These are phyloP conservation scores for Proliferodiscus dingleyae DNA, from an alignment of 2,329 filamentous ascomycete genomes.

Conservation along the genomic window DNA sequence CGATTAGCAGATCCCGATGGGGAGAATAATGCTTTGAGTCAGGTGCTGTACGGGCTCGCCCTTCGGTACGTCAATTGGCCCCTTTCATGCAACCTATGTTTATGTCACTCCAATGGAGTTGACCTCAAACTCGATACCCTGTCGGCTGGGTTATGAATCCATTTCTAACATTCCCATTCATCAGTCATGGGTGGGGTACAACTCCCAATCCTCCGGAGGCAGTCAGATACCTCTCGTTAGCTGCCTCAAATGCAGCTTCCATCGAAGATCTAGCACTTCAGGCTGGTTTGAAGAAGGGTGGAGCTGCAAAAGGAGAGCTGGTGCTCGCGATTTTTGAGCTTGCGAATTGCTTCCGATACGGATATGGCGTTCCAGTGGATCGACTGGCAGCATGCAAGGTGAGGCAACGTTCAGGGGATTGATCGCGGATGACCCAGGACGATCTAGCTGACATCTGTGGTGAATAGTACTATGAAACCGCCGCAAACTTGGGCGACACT, in stretches of 20 bases:
- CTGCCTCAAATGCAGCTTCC: conserved; percentile 82
- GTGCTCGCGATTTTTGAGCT: conserved; percentile 95
- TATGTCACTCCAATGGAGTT: conserved; percentile 6
- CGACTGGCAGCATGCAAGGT: conserved; percentile 75
- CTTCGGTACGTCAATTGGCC: conserved; percentile 57
- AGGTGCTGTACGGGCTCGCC: conserved; percentile 92
- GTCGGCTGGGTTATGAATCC: conserved; percentile 3
- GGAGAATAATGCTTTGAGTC: conserved; percentile 86
- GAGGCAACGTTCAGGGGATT: conserved; percentile 29
- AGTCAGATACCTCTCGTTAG: conserved; percentile 78
- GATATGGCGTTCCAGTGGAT: conserved; percentile 87
- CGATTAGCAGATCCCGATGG: conserved; percentile 76
- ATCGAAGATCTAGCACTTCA: conserved; percentile 81
- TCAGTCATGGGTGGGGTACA: conserved; percentile 90
- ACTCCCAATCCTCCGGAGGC: conserved; percentile 65
- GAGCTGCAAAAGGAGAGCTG: conserved; percentile 90
- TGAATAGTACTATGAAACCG: conserved; percentile 90
- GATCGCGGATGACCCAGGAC: conserved; percentile 20
- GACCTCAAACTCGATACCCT: neutral
- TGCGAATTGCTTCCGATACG: conserved; percentile 87
- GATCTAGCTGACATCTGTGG: conserved; percentile 18
- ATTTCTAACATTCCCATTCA: conserved; percentile 17
- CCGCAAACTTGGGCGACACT: conserved; percentile 90
- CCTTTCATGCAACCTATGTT: conserved; percentile 10
- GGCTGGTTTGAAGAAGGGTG: conserved; percentile 87